phyloP scores from a whole-genome alignment of 306 rosid genomes.

The Quillaja saponaria region DNA sequence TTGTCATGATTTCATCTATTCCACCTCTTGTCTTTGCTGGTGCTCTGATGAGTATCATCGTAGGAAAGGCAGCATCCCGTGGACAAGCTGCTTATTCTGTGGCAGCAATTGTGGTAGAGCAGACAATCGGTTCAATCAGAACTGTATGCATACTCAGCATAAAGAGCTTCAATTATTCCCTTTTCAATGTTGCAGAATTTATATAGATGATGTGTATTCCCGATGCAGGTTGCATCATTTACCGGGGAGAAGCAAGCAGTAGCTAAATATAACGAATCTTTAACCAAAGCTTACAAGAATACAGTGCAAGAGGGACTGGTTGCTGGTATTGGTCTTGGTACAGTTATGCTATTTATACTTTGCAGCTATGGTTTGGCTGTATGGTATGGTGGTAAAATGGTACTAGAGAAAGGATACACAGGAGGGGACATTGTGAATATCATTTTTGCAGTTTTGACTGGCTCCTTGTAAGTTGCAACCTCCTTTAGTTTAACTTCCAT shows the following conservation, averaged over 20 bases:
- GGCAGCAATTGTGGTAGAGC: slow-evolving; percentile 83
- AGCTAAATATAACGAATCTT: slow-evolving; percentile 52
- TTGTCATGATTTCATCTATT: slow-evolving; percentile 73
- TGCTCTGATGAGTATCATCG: slow-evolving; percentile 52
- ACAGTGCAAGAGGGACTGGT: slow-evolving; percentile 71
- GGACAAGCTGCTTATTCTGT: slow-evolving; percentile 79
- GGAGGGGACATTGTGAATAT: slow-evolving; percentile 80
- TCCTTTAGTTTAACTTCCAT: too few relatives aligned
- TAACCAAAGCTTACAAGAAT: slow-evolving; percentile 64
- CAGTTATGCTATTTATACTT: slow-evolving; percentile 56
- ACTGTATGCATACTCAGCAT: too few relatives aligned
- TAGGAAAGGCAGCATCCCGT: slow-evolving; percentile 58
- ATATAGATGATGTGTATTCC: too few relatives aligned
- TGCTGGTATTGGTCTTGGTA: slow-evolving; percentile 64
- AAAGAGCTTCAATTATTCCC: too few relatives aligned
- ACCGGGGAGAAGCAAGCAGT: slow-evolving; percentile 83
- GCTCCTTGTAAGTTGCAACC: slow-evolving; percentile 56
- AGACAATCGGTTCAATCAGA: slow-evolving; percentile 85
- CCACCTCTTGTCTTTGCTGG: slow-evolving; percentile 73
- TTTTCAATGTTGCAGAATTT: too few relatives aligned
- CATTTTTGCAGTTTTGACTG: slow-evolving; percentile 70
- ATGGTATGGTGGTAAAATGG: slow-evolving; percentile 82
- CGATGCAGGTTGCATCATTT: slow-evolving; percentile 78
- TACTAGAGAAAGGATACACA: slow-evolving; percentile 66
- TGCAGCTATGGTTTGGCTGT: slow-evolving; percentile 67